Evolutionary conservation across 2,329 filamentous ascomycete genomes (phyloP).

Genomic region (Bipolaris gigantea): DNA sequence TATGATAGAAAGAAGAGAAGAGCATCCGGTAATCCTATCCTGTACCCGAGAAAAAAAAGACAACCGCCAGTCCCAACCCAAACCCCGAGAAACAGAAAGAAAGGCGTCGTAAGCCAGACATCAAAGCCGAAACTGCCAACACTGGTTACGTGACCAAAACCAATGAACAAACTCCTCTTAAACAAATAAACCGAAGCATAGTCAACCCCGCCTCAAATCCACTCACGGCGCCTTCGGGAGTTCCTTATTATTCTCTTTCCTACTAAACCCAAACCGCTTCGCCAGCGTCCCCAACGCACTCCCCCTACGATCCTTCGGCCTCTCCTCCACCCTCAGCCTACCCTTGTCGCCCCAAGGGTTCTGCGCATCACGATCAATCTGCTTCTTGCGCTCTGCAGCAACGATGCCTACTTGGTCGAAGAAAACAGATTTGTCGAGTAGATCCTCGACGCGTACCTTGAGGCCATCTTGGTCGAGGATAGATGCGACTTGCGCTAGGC

Average conservation of each 20-base stretch:
- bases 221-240: neutral
- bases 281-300: conserved; percentile 13
- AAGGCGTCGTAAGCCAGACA: no score
- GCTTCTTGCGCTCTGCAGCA: conserved; percentile 30
- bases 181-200: neutral
- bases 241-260: conserved; percentile 18
- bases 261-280: conserved; percentile 28
- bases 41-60: no score
- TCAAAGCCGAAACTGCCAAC: no score
- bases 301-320: conserved; percentile 13
- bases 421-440: conserved; percentile 37
- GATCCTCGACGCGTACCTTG: conserved; percentile 34
- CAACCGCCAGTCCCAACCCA: no score
- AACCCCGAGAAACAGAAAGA: no score
- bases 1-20: no score
- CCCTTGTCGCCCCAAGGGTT: conserved; percentile 39
- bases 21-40: no score
- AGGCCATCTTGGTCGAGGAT: conserved; percentile 34
- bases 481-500: conserved; percentile 35
- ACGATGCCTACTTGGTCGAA: conserved; percentile 35
- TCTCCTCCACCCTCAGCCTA: conserved; percentile 16
- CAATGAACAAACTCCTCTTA: neutral
- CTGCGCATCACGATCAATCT: conserved; percentile 30
- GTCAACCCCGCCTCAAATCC: neutral
- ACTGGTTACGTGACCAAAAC: no score